Evolutionary conservation across 345 rosid species (phyloP).

Genomic region (Aegle marmelos): DNA sequence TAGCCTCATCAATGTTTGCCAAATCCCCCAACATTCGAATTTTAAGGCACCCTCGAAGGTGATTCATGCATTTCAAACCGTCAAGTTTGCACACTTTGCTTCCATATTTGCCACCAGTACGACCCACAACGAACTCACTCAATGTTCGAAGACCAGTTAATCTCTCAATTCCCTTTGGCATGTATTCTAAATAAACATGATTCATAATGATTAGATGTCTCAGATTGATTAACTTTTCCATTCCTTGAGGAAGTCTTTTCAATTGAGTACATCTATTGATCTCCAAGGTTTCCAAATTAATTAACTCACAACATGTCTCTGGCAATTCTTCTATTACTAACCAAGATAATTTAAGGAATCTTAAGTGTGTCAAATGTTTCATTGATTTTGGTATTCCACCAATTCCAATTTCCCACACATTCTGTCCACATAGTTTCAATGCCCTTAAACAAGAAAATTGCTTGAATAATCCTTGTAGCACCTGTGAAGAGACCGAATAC

Average conservation of each 20-base stretch:
- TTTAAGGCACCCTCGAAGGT: not conserved
- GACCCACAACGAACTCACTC: not conserved
- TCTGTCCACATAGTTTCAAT: too few relatives aligned
- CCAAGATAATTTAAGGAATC: too few relatives aligned
- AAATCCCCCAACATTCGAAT: not conserved
- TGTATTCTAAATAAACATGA: not conserved
- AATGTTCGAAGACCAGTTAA: constrained; percentile 2
- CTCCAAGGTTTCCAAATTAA: not conserved
- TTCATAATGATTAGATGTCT: not conserved
- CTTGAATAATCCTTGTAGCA: too few relatives aligned
- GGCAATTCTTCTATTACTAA: too few relatives aligned
- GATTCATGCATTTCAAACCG: not conserved
- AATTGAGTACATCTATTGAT: rapidly evolving
- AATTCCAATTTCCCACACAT: too few relatives aligned
- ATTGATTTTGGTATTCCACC: too few relatives aligned
- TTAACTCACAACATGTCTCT: not conserved
- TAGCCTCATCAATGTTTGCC: not conserved
- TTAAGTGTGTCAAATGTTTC: too few relatives aligned
- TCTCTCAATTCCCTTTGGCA: constrained; percentile 13
- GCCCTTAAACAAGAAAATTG: too few relatives aligned
- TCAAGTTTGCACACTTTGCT: not conserved
- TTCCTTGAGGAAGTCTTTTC: not conserved
- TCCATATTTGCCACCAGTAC: not conserved
- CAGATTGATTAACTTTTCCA: not conserved
- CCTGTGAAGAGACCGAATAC: rapidly evolving